phyloP scores from a whole-genome alignment of 176 grass and related monocot genomes.

The Raddia guianensis region DNA sequence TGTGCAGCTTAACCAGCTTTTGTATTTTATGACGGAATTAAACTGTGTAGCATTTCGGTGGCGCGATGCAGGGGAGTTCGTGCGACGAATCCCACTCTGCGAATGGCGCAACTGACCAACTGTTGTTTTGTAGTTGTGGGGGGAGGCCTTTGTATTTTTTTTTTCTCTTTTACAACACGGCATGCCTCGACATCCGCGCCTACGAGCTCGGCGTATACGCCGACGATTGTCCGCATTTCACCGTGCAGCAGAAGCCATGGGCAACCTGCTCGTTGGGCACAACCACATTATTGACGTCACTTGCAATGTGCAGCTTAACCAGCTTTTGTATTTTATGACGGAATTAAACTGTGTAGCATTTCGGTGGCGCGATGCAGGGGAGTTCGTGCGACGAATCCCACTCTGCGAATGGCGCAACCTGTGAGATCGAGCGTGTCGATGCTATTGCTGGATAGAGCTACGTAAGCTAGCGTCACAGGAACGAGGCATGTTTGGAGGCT shows the following conservation, averaged over 20 bases:
- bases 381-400: background rate
- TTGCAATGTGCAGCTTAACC: no score
- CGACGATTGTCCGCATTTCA: background rate
- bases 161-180: no score
- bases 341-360: background rate
- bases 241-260: no score
- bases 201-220: background rate
- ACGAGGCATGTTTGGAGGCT: background rate
- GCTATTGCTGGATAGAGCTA: background rate
- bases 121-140: no score
- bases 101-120: conserved; percentile 44
- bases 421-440: background rate
- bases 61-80: background rate
- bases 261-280: no score
- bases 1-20: no score
- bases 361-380: background rate
- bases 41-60: background rate
- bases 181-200: background rate
- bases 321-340: no score
- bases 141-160: no score
- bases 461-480: background rate
- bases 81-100: background rate
- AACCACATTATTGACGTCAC: no score
- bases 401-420: background rate
- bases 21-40: no score